Evolutionary conservation across 805 yeast species (phyloP), one percentile per base, ranked within the genome.

Genomic region (Wickerhamiella australiensis): DNA sequence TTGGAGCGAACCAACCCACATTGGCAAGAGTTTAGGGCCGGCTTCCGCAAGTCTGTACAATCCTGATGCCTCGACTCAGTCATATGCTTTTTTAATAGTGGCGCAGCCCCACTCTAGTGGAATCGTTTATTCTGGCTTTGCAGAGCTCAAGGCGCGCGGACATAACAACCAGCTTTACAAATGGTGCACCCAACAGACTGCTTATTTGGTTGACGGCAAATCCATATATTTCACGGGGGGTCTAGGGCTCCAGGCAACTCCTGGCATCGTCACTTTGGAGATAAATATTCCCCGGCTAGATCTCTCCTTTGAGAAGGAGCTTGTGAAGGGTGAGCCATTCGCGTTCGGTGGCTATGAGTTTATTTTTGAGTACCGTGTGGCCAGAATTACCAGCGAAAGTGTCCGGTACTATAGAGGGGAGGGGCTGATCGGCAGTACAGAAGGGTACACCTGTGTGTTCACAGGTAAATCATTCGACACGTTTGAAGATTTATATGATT

Each of bases 401-500:
- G 29, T 43, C 7, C 9, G 26, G 2, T 43, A 43, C 42, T 45
- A 23, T 17, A 15, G 2, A n/a, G 47, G 36, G 15, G 27, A 15
- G 2, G 26, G 21, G 23, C 25, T 43, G 20, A 2, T 43, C 11
- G 20, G 3, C 11, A 21, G 8, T 2, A 25, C 35, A 1, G 18
- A 35, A 12, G 47, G 47, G 35, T 35, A 13, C 42, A 22, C 21
- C 20, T 45, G 47, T 33, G 29, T 35, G 17, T 23, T 45, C 17
- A n/a, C 47, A 25, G 17, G 25, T 6, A 17, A 22, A 20, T 11
- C 26, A n/a, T 17, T 45, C n/a, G 6, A 5, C 2, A 23, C 9
- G 3, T 20, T 45, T 15, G 35, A 23, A n/a, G 33, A 33, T 9
- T 25, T 45, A 25, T 38, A 31, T 15, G 23, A 17, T 17, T 33